These are phyloP conservation scores for Clonostachys sp. DNA, from an alignment of 2,329 filamentous ascomycete species.

Conservation along the genomic window DNA sequence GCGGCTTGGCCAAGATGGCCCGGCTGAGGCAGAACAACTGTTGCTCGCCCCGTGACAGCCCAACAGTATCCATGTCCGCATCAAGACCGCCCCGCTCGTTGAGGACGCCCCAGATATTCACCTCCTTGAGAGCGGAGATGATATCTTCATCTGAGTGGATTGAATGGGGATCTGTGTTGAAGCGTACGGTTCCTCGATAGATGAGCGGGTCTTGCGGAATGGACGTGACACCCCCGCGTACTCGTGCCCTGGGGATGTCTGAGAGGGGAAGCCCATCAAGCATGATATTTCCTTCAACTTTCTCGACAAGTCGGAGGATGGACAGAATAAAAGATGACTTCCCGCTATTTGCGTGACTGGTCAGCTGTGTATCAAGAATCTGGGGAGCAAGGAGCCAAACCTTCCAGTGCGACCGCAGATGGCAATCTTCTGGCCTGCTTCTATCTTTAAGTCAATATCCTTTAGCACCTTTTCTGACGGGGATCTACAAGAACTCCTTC, in stretches of 20 bases:
- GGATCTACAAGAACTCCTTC: slow-evolving; percentile 12
- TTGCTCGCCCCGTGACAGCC: slow-evolving; percentile 38
- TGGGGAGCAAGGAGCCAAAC: slow-evolving; percentile 2
- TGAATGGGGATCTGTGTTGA: slow-evolving; percentile 30
- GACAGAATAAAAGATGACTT: slow-evolving; percentile 32
- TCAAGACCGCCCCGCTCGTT: slow-evolving; percentile 28
- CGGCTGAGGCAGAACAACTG: slow-evolving; percentile 44
- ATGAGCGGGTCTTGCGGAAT: slow-evolving; percentile 47
- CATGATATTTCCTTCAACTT: slow-evolving; percentile 17
- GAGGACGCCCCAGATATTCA: slow-evolving; percentile 37
- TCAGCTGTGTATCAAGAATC: background rate
- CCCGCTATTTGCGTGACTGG: slow-evolving; percentile 21
- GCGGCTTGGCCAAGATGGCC: slow-evolving; percentile 30
- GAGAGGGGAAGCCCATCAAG: slow-evolving; percentile 34
- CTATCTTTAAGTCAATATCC: slow-evolving; percentile 13
- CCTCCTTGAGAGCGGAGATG: slow-evolving; percentile 33
- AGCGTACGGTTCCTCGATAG: slow-evolving; percentile 29
- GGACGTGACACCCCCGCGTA: slow-evolving; percentile 40
- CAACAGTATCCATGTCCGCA: slow-evolving; percentile 18
- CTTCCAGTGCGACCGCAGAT: slow-evolving; percentile 24
- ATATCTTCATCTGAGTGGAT: slow-evolving; percentile 31
- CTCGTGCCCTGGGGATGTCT: slow-evolving; percentile 24
- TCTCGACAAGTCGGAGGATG: slow-evolving; percentile 30
- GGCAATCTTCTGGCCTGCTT: slow-evolving; percentile 18
- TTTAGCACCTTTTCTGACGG: slow-evolving; percentile 6